phyloP scores from a whole-genome alignment of 164 flowering plant genomes.

The Dillenia turbinata region DNA sequence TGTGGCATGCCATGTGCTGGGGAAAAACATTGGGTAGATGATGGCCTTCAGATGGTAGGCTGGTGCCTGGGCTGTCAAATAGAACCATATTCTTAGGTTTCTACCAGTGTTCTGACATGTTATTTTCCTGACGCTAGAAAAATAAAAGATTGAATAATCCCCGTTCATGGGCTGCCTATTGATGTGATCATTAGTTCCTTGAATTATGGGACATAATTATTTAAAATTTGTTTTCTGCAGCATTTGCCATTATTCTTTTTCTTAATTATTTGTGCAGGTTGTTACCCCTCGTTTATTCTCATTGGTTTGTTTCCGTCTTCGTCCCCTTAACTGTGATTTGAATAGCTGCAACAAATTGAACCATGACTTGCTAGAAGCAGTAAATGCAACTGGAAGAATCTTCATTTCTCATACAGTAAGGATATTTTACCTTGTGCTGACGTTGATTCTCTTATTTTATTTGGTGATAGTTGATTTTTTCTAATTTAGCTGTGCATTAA shows the following conservation, averaged over 20 bases:
- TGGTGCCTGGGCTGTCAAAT: too few relatives aligned
- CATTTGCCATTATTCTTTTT: background rate
- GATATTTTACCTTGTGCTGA: conserved; percentile 2
- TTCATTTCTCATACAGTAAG: conserved; percentile 84
- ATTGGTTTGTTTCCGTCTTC: conserved; percentile 78
- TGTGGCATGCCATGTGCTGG: too few relatives aligned
- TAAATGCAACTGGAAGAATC: conserved; percentile 67
- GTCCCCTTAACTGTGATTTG: conserved; percentile 28
- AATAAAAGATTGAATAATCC: too few relatives aligned
- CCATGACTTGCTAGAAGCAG: conserved; percentile 57
- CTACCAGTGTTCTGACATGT: too few relatives aligned
- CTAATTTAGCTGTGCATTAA: background rate
- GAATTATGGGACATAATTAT: too few relatives aligned
- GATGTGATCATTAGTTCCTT: too few relatives aligned
- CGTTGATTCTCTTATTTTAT: background rate
- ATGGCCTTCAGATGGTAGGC: too few relatives aligned
- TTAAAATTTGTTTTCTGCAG: background rate
- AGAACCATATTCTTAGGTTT: too few relatives aligned
- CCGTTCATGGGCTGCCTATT: too few relatives aligned
- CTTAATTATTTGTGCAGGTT: conserved; percentile 34
- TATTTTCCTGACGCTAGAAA: too few relatives aligned
- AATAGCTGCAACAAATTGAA: conserved; percentile 50
- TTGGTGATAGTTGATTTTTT: background rate
- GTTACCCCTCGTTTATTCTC: conserved; percentile 69
- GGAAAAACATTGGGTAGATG: too few relatives aligned